Percentiles rank a stretch among this genome's conserved stretches.
These are phyloP conservation scores for Herpetospermum pedunculosum DNA, from an alignment of 306 rosid species.

Conservation along the genomic window DNA sequence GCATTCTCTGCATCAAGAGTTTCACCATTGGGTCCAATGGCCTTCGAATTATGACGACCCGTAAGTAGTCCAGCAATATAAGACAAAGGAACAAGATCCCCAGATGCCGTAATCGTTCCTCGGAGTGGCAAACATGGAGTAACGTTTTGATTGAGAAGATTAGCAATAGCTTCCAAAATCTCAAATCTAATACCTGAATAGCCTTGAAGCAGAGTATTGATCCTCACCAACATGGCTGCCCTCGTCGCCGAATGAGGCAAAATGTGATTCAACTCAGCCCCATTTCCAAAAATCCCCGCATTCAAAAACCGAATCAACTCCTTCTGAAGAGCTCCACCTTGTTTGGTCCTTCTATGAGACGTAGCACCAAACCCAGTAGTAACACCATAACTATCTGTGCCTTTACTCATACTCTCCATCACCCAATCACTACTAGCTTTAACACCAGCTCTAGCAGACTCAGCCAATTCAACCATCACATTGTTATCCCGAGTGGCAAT, in stretches of 20 bases:
- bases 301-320: slow-evolving; percentile 83
- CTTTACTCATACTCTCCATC: slow-evolving; percentile 59
- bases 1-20: slow-evolving; percentile 44
- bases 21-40: slow-evolving; percentile 53
- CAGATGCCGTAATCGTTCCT: slow-evolving; percentile 72
- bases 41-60: slow-evolving; percentile 64
- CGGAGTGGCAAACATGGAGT: slow-evolving; percentile 78
- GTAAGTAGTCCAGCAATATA: slow-evolving; percentile 75
- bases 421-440: slow-evolving; percentile 97
- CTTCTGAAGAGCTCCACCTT: slow-evolving; percentile 77
- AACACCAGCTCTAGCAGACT: slow-evolving; percentile 48
- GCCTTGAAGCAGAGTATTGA: slow-evolving; percentile 87
- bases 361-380: slow-evolving; percentile 96
- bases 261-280: slow-evolving; percentile 54
- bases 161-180: slow-evolving; percentile 68
- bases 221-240: slow-evolving; percentile 77
- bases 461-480: slow-evolving; percentile 46
- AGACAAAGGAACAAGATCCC: slow-evolving; percentile 81
- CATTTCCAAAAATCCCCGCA: slow-evolving; percentile 73
- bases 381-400: slow-evolving; percentile 73
- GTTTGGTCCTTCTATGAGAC: slow-evolving; percentile 68
- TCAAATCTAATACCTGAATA: slow-evolving; percentile 87
- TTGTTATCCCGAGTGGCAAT: slow-evolving; percentile 32
- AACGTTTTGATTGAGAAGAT: slow-evolving; percentile 49
- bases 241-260: slow-evolving; percentile 68